Evolutionary conservation across 208 protist genomes (phyloP).

Genomic region (Trypanosoma caninum): DNA sequence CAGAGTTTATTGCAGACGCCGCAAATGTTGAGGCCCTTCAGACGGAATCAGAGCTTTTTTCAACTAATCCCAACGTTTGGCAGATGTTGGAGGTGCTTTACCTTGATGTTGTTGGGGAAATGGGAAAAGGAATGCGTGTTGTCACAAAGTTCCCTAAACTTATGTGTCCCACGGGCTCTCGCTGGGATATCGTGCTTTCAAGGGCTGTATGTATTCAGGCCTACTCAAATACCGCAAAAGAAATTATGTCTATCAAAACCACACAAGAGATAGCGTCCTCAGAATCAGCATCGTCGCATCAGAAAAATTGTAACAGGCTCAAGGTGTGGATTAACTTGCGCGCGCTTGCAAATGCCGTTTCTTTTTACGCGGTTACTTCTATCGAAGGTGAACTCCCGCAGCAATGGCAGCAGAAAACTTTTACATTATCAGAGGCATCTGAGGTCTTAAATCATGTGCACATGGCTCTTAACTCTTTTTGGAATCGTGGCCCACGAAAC

Average conservation of each 20-base stretch:
- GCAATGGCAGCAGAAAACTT: constrained; percentile 80
- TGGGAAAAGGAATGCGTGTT: constrained; percentile 33
- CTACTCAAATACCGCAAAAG: constrained; percentile 52
- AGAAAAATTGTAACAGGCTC: constrained; percentile 42
- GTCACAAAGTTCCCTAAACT: constrained; percentile 68
- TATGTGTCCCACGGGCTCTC: constrained; percentile 64
- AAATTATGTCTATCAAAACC: constrained; percentile 10
- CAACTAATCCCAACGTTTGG: constrained; percentile 35
- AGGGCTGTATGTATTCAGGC: constrained; percentile 61
- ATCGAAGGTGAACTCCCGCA: constrained; percentile 74
- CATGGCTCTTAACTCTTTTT: constrained; percentile 51
- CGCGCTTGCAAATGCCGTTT: constrained; percentile 68
- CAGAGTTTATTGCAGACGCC: constrained; percentile 44
- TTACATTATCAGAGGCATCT: constrained; percentile 59
- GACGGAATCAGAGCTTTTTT: constrained; percentile 36
- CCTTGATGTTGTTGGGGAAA: constrained; percentile 59
- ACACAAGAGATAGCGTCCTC: constrained; percentile 28
- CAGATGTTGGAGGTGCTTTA: constrained; percentile 88
- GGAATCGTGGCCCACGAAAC: constrained; percentile 50
- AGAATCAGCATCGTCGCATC: constrained; percentile 27
- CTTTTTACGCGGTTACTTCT: constrained; percentile 46
- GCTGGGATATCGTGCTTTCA: constrained; percentile 71
- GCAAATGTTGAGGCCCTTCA: constrained; percentile 8
- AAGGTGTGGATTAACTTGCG: constrained; percentile 79
- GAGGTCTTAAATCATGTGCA: constrained; percentile 79